Evolutionary conservation across 441 rosid species (phyloP).

Genomic region (Dalechampia spathulata): DNA sequence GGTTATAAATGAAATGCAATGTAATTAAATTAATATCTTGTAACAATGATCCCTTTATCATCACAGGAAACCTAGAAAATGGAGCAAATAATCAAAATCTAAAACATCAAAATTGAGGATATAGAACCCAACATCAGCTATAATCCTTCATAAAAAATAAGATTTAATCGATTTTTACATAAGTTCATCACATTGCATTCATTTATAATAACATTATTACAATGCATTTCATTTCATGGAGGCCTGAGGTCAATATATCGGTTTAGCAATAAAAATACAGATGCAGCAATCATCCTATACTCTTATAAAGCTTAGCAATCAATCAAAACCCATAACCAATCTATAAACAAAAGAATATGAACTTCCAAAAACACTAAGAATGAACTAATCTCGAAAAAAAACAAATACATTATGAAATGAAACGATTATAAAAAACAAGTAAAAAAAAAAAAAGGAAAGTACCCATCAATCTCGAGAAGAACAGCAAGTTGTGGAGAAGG

Average conservation of each 20-base stretch:
- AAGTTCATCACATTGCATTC: no score
- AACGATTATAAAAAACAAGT: neutral
- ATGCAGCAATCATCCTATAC: neutral
- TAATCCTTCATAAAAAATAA: no score
- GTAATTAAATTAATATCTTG: neutral
- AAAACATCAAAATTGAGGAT: no score
- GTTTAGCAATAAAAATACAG: neutral
- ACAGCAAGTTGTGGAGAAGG: conserved; percentile 53
- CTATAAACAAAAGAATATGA: neutral
- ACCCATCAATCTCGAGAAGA: conserved; percentile 95
- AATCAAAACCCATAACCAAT: neutral
- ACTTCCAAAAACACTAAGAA: neutral
- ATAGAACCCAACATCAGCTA: no score
- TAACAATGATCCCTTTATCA: no score
- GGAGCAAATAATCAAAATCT: no score
- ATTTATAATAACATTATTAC: neutral
- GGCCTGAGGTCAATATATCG: no score
- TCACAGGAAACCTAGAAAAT: no score
- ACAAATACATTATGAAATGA: neutral
- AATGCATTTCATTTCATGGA: no score
- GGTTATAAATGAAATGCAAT: neutral
- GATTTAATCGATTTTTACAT: no score
- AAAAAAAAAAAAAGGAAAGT: neutral
- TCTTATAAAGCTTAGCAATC: neutral
- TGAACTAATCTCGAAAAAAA: neutral